These are phyloP conservation scores for Capsella bursapastoris DNA, from an alignment of 345 rosid species.

Conservation along the genomic window DNA sequence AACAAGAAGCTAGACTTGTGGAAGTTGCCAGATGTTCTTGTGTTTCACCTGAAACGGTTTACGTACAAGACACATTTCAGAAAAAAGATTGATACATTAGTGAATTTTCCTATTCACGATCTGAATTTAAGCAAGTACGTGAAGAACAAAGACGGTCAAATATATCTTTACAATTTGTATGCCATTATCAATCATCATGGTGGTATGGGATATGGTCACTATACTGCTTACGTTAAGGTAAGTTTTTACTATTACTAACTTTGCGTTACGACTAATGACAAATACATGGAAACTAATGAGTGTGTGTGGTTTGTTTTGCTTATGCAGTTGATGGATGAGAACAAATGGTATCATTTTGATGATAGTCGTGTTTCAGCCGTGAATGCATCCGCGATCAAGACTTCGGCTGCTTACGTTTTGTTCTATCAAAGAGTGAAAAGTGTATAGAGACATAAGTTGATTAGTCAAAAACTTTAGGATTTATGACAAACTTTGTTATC, in stretches of 20 bases:
- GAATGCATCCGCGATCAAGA: conserved; percentile 73
- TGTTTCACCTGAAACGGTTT: conserved; percentile 90
- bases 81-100: conserved; percentile 82
- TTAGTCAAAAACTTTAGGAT: background rate
- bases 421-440: conserved; percentile 73
- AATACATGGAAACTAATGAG: background rate
- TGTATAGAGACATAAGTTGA: conserved; percentile 32
- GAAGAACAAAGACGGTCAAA: conserved; percentile 60
- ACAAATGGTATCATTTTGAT: conserved; percentile 91
- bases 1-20: conserved; percentile 91
- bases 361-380: conserved; percentile 74
- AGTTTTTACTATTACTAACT: background rate
- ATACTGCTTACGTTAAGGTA: conserved; percentile 95
- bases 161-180: conserved; percentile 69
- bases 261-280: background rate
- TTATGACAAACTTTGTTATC: too few relatives aligned
- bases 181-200: conserved; percentile 98
- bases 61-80: conserved; percentile 78
- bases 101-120: conserved; percentile 79
- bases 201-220: conserved; percentile 92
- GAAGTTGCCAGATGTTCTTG: conserved; percentile 90
- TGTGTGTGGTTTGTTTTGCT: background rate
- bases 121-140: conserved; percentile 84
- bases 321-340: conserved; percentile 82
- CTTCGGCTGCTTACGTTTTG: conserved; percentile 82